Evolutionary conservation across 805 yeast genomes (phyloP), one percentile per base, ranked within the genome.

Genomic region (Lipomyces yamanashiensis): DNA sequence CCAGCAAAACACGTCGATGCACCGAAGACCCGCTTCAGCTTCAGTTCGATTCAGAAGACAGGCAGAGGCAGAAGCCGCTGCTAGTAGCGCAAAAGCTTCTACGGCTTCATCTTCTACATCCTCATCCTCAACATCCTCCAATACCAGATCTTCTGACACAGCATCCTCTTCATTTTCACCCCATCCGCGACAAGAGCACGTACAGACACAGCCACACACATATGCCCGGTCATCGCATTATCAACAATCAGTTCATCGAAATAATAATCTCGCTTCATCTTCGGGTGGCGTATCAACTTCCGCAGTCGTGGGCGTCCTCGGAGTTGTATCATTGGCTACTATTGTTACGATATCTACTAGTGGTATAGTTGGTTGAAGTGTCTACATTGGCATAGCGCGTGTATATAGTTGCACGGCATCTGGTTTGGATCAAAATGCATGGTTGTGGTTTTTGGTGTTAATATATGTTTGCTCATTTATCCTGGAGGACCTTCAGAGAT

Each of bases 211-310:
- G 15, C 43, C 34, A 37, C 51, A 44, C 40, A 43, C 58, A 33
- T 45, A 54, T 19, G 51, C 50, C 6, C 58, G 51, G 7, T 44
- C 58, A n/a, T 33, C 58, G 33, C 51, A 36, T 7, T 44, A 43
- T 17, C 21, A 34, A 7, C 17, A 36, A 28, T 34, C 23, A 7
- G 21, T 19, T 12, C 51, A 51, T 10, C 15, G 45, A 36, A n/a
- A 28, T 17, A 54, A 9, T 4, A 54, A 45, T 36, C 39, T 54
- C 2, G 51, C 51, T 7, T 28, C 51, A 6, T 28, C 28, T 28
- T 9, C n/a, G 19, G 12, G 43, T 43, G 17, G 37, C 13, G 23
- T 43, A 4, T 54, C 51, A 21, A 33, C 51, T 7, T 8, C 41
- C 12, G 17, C 51, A 4, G 37, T 45, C 17, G 40, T 45, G 19